Evolutionary conservation across 2,329 filamentous ascomycete species (phyloP), one percentile per base, ranked within the genome.

Genomic region (Neonectria sp.): DNA sequence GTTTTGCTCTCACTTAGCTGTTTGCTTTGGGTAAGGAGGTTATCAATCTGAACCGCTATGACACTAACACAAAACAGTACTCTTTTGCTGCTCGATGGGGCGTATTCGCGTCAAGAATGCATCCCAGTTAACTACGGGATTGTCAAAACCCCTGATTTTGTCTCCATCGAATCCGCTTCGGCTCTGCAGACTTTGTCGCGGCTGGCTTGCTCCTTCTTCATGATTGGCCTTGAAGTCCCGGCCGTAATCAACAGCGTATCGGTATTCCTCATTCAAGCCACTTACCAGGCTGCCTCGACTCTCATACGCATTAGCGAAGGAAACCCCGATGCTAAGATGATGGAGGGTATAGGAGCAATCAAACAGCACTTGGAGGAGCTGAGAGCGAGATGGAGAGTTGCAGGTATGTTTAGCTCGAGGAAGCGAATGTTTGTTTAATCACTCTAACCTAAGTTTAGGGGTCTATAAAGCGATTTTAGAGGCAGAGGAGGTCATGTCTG

Each of bases 381-480:
- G 12, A 37, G 33, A 24, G 1, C 37, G 5, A 61, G 64, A 37
- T 67, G 64, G 64, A n/a, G 53, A 15, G 48, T 67, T 51, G 64
- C 64, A 21, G 64, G 59, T 59, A 59, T 31, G 58, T 21, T 21
- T 21, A 21, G 21, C 55, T 25, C 2, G n/a, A 43, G 33, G 12
- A 4, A 13, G 33, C 12, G 11, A 37, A 37, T 37, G 11, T 11
- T 6, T 37, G 29, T 31, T 8, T 31, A 8, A 31, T 31, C 29
- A 37, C 33, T 37, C 29, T 46, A 46, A 25, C 15, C 45, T 5
- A 27, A 13, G 27, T 12, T 24, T 33, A 67, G 64, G 64, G 3
- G 33, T 62, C 24, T 67, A 67, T 40, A 25, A 59, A 11, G 58
- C 46, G 15, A 63, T 63, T 24, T 25, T 67, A 3, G 59, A 67